Percentiles rank a stretch among this genome's conserved stretches.
phyloP scores from a whole-genome alignment of 2,329 filamentous ascomycete species.

The Talaromyces verruculosus region DNA sequence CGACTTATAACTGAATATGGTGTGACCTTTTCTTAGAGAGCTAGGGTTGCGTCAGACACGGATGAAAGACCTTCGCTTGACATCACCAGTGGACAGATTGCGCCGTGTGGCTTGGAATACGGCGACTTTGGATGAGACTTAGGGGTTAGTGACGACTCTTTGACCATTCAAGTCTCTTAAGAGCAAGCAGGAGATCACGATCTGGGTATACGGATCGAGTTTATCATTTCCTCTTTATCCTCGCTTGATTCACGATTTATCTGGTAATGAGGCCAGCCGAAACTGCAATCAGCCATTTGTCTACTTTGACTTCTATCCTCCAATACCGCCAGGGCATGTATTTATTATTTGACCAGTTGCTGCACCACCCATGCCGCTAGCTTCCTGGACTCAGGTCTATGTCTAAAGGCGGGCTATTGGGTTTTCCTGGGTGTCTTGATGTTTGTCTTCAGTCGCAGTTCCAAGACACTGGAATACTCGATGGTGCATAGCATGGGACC shows the following conservation, averaged over 20 bases:
- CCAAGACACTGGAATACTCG: too few relatives aligned
- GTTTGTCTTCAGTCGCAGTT: background rate
- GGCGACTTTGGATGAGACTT: background rate
- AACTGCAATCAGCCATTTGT: background rate
- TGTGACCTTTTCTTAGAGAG: background rate
- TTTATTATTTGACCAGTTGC: too few relatives aligned
- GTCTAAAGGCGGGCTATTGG: background rate
- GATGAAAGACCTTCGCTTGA: background rate
- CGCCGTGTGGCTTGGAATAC: background rate
- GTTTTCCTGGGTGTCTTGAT: background rate
- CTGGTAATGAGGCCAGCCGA: background rate
- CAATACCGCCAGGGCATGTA: background rate
- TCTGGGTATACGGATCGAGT: background rate
- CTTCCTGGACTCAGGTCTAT: background rate
- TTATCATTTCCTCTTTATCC: background rate
- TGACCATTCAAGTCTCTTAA: background rate
- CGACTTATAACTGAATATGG: background rate
- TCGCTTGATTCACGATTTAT: background rate
- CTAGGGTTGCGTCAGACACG: background rate
- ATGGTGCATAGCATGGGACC: background rate
- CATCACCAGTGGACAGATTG: background rate
- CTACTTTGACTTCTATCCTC: background rate
- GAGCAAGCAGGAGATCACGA: background rate
- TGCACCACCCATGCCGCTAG: too few relatives aligned
- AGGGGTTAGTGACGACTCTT: background rate